These are phyloP conservation scores for Streptanthus diversifolius DNA, from an alignment of 345 rosid genomes.

Conservation along the genomic window DNA sequence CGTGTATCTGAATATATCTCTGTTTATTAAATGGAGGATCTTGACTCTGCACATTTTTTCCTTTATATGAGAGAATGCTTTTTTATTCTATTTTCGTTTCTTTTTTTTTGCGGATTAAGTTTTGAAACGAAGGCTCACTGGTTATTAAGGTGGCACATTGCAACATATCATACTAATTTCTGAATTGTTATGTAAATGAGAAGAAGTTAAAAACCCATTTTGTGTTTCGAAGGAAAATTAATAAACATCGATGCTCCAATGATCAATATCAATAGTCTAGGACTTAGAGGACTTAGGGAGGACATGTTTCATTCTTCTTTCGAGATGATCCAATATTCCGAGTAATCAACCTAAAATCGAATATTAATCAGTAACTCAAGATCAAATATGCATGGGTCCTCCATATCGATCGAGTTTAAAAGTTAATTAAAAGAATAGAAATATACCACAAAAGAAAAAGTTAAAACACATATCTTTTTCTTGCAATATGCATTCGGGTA, in stretches of 20 bases:
- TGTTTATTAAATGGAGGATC: background rate
- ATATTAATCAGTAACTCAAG: no score
- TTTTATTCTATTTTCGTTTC: background rate
- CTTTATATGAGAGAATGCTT: background rate
- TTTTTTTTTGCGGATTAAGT: background rate
- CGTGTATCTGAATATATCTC: conserved; percentile 9
- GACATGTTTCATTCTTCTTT: no score
- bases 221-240: no score
- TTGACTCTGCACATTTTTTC: background rate
- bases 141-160: background rate
- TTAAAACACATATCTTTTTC: background rate
- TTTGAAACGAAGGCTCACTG: background rate
- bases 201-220: background rate
- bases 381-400: background rate
- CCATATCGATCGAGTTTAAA: background rate
- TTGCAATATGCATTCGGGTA: background rate
- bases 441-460: no score
- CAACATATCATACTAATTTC: background rate
- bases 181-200: background rate
- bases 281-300: no score
- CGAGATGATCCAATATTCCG: background rate
- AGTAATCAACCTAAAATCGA: background rate
- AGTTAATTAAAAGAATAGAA: no score
- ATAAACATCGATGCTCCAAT: background rate
- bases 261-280: no score